Conservation (phyloP, 148 eudicot species). For the Heliosperma pusillum region DNA sequence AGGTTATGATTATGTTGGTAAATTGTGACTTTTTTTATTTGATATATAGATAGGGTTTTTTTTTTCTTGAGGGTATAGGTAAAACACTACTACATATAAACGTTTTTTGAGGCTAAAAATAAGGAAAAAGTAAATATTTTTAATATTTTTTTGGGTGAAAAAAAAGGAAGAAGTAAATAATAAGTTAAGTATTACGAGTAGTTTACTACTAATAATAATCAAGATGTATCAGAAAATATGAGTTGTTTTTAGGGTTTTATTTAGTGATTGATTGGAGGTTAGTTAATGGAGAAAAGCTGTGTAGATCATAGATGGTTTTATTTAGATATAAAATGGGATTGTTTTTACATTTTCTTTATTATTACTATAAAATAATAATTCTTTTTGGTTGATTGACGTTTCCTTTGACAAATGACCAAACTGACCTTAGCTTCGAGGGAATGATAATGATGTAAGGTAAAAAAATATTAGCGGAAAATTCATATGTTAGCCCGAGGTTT, state of each 20-base stretch:
- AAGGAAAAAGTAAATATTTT: neutral
- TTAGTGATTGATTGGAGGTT: slow-evolving; percentile 5
- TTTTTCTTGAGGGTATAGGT: too few species aligned
- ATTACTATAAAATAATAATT: neutral
- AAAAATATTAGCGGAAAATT: too few species aligned
- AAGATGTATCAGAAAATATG: neutral
- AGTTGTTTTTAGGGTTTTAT: slow-evolving; percentile 29
- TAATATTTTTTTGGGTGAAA: neutral
- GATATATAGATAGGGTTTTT: too few species aligned
- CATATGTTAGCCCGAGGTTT: too few species aligned
- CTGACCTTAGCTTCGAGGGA: neutral
- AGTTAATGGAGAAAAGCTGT: slow-evolving; percentile 23
- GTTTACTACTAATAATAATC: too few species aligned
- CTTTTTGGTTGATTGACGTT: slow-evolving; percentile 46
- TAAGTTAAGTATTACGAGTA: too few species aligned
- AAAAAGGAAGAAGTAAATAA: neutral
- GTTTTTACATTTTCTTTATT: slow-evolving; percentile 16
- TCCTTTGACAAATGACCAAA: slow-evolving; percentile 25
- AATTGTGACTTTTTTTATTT: too few species aligned
- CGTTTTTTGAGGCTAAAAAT: slow-evolving; percentile 22
- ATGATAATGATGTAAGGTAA: too few species aligned
- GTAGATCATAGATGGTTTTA: neutral
- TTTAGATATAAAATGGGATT: neutral
- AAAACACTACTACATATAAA: neutral
- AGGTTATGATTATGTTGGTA: too few species aligned